phyloP scores from a whole-genome alignment of 257 asterid species.

The Mentha longifolia region DNA sequence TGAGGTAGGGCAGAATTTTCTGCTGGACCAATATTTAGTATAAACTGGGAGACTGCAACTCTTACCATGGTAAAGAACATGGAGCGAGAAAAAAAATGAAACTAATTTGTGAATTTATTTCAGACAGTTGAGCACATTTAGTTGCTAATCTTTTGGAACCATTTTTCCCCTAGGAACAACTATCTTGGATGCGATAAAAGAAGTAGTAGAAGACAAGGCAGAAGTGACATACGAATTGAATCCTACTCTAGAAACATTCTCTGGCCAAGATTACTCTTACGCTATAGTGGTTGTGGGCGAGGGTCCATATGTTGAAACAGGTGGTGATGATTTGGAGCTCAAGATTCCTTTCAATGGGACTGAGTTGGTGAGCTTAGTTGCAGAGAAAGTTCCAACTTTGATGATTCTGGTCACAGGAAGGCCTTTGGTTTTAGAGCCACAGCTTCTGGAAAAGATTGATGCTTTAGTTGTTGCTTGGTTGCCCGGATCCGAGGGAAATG shows the following conservation, averaged over 20 bases:
- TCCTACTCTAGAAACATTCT: constrained; percentile 61
- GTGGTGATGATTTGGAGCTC: constrained; percentile 74
- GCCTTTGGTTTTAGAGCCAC: constrained; percentile 71
- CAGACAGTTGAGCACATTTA: neutral
- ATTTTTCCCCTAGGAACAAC: constrained; percentile 65
- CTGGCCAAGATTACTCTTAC: constrained; percentile 58
- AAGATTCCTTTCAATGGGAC: constrained; percentile 64
- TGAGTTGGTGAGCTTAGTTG: constrained; percentile 59
- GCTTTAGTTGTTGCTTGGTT: constrained; percentile 80
- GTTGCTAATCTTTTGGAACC: constrained; percentile 11
- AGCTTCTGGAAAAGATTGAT: constrained; percentile 58
- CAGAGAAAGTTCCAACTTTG: constrained; percentile 74
- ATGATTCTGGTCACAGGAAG: constrained; percentile 75
- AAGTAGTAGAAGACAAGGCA: constrained; percentile 53
- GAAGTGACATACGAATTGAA: constrained; percentile 68
- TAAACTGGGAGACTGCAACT: neutral
- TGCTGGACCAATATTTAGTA: too few relatives aligned
- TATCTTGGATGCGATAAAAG: constrained; percentile 76
- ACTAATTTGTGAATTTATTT: neutral
- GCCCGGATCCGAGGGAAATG: constrained; percentile 85
- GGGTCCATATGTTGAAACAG: constrained; percentile 75
- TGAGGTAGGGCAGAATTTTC: neutral
- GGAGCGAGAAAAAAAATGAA: neutral
- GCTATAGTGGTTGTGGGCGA: constrained; percentile 85
- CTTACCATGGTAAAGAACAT: neutral